Evolutionary conservation across 192 early-diverging fungal genomes (phyloP).

Genomic region (Podila clonocystis): DNA sequence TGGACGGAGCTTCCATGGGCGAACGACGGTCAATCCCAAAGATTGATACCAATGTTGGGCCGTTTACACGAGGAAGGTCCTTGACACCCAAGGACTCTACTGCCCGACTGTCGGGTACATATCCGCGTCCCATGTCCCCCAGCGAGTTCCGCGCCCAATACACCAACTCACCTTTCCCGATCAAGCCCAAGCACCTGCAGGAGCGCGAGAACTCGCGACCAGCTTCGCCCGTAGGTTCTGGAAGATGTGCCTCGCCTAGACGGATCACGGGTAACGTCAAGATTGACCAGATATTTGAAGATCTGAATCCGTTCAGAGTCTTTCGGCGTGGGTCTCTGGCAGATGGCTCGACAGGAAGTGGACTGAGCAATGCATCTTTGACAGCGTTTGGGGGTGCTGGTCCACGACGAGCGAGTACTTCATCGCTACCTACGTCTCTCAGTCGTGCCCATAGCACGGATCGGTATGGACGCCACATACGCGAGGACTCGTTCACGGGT

Average conservation of each 20-base stretch:
- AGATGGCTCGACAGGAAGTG: not conserved
- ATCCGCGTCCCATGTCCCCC: constrained; percentile 33
- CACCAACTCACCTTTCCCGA: constrained; percentile 10
- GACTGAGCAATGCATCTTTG: not conserved
- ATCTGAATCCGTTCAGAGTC: constrained; percentile 35
- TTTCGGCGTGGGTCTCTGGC: constrained; percentile 10
- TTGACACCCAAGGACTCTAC: not conserved
- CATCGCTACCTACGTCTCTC: constrained; percentile 2
- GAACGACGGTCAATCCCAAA: not conserved
- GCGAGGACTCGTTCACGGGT: constrained; percentile 29
- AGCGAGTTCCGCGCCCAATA: constrained; percentile 44
- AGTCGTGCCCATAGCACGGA: not conserved
- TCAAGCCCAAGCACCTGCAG: constrained; percentile 12
- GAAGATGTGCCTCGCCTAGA: constrained; percentile 1
- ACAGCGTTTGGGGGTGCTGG: not conserved
- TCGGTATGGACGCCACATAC: constrained; percentile 7
- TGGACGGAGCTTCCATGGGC: not conserved
- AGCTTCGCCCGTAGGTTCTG: not conserved
- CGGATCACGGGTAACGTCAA: constrained; percentile 34
- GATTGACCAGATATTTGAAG: constrained; percentile 38
- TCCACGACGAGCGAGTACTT: not conserved
- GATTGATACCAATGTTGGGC: not conserved
- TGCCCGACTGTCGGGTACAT: not conserved
- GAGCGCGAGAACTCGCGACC: not conserved
- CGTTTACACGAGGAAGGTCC: not conserved